Evolutionary conservation across 495 filamentous ascomycete genomes (phyloP), one percentile per base, ranked within the genome.

Genomic region (Penicillium canariense): DNA sequence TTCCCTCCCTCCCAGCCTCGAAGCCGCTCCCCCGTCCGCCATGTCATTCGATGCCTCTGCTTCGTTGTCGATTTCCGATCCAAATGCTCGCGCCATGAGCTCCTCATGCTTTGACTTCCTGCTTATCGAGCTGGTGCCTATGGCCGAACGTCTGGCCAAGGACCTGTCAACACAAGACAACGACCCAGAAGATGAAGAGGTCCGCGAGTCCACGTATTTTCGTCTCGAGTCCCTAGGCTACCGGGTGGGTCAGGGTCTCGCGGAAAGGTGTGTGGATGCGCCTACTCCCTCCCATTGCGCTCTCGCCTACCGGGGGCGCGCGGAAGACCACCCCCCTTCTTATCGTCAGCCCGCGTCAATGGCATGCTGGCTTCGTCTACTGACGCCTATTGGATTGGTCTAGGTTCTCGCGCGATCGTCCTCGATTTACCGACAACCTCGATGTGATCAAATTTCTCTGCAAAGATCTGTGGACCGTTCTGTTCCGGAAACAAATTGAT

Each of bases 361-460:
- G 31, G 32, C 0, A n/a, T 35, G 7, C 32, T 38, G 34, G 34
- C 14, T 5, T 3, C 6, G 4, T 23, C 10, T 10, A 23, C n/a
- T 28, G 14, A 43, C 30, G 38, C 39, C 25, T 23, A 15, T 26
- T 34, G 14, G 26, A 25, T n/a, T 27, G 1, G 14, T 25, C 14
- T 59, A 96, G 92, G 52, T 96, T 97, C 76, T 90, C 90, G 34
- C 81, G 86, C 56, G 89, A 96, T 68, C 79, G 90, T 39, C 89
- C 94, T 36, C 86, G 91, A 39, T 94, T 96, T 70, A 85, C 82
- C 23, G 89, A 94, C 70, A 90, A 89, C 28, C 80, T 96, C 18
- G 90, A 94, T 62, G 86, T 89, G 25, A 97, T 98, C 66, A 98
- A 98, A 70, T 97, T 97, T 66, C 80, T 97, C 30, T 98, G 94